Conservation (phyloP, 257 asterid genomes). For the Solanum chiquidenum region DNA sequence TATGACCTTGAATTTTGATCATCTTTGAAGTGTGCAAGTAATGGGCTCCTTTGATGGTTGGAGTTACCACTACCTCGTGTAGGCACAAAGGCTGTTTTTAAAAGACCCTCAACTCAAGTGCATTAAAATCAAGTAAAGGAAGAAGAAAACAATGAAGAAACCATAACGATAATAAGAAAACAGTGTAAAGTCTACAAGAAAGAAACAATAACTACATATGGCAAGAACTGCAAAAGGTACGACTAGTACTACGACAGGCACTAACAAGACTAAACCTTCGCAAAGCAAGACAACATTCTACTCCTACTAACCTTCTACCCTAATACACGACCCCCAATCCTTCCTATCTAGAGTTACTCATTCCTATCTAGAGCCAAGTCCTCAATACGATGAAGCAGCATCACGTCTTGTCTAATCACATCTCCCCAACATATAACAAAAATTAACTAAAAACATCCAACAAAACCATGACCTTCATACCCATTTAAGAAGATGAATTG, state of each 20-base stretch:
- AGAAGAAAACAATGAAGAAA: not conserved
- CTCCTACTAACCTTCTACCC: not conserved
- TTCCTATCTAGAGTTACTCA: not conserved
- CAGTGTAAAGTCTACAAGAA: not conserved
- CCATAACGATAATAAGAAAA: not conserved
- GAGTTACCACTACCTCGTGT: constrained; percentile 13
- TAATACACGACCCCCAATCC: not conserved
- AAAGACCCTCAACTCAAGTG: not conserved
- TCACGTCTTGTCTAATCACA: not conserved
- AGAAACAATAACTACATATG: not conserved
- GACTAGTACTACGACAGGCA: not conserved
- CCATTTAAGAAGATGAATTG: not conserved
- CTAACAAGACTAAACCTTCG: not conserved
- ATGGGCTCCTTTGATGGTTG: constrained; percentile 94
- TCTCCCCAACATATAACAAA: not conserved
- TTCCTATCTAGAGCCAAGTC: not conserved
- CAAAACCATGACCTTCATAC: not conserved
- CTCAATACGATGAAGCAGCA: not conserved
- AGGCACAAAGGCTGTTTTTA: not conserved
- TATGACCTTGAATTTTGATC: not conserved
- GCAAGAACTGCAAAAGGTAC: not conserved
- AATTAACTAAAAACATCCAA: not conserved
- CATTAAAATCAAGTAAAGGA: too few relatives aligned
- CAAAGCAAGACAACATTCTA: not conserved
- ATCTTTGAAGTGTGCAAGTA: constrained; percentile 68